These are phyloP conservation scores for Draba incana DNA, from an alignment of 345 rosid species.

Conservation along the genomic window DNA sequence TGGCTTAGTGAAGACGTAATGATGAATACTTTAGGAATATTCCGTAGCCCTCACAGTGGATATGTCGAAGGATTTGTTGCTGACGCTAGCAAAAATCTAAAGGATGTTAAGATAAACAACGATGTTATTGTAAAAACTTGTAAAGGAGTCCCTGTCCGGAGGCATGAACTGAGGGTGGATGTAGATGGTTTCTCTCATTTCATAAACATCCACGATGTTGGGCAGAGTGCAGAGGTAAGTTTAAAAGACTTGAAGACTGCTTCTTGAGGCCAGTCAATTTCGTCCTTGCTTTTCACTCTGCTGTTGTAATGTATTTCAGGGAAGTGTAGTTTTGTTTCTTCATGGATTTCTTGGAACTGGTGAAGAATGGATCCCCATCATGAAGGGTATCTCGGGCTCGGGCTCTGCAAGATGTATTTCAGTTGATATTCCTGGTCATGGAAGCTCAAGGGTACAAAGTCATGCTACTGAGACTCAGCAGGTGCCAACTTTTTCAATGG, in stretches of 20 bases:
- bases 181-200: constrained; percentile 54
- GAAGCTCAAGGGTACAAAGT: constrained; percentile 57
- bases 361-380: constrained; percentile 88
- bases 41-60: constrained; percentile 50
- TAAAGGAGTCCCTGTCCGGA: constrained; percentile 49
- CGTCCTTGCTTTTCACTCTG: too few relatives aligned
- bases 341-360: constrained; percentile 94
- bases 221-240: constrained; percentile 55
- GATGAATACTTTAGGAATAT: constrained; percentile 56
- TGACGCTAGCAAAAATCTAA: constrained; percentile 55
- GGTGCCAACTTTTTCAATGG: constrained; percentile 57
- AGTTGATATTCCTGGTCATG: constrained; percentile 91
- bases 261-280: too few relatives aligned
- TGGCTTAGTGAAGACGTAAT: constrained; percentile 89
- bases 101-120: constrained; percentile 60
- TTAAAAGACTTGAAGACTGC: too few relatives aligned
- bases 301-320: constrained; percentile 49
- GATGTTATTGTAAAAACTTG: constrained; percentile 48
- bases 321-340: constrained; percentile 61
- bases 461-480: constrained; percentile 35
- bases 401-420: constrained; percentile 83
- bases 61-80: constrained; percentile 64
- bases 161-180: constrained; percentile 53
- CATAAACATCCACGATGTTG: constrained; percentile 59
- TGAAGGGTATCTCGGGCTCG: constrained; percentile 76